Conservation (phyloP, 2,329 filamentous ascomycete genomes). For the Leptoxyphium fumago region DNA sequence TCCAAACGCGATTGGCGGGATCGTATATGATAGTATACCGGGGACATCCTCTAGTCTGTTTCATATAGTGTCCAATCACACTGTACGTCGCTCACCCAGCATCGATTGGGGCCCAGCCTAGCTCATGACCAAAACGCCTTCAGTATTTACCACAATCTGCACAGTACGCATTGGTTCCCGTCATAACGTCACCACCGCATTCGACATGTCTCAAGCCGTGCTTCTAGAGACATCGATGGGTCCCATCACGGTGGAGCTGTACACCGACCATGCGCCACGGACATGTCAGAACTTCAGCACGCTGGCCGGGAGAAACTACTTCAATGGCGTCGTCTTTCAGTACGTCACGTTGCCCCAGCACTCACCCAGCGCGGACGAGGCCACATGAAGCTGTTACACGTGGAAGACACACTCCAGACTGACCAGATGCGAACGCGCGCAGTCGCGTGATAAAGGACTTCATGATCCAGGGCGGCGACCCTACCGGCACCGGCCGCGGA, state of each 20-base stretch:
- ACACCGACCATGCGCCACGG: constrained; percentile 70
- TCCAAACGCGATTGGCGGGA: too few relatives aligned
- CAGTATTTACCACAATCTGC: too few relatives aligned
- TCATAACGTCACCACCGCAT: background rate
- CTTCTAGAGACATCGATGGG: constrained; percentile 80
- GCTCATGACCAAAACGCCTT: too few relatives aligned
- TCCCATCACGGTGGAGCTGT: constrained; percentile 74
- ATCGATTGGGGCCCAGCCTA: too few relatives aligned
- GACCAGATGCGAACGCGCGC: background rate
- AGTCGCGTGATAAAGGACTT: constrained; percentile 79
- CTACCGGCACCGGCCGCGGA: constrained; percentile 82
- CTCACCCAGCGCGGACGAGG: background rate
- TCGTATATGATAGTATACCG: too few relatives aligned
- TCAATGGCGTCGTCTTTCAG: constrained; percentile 73
- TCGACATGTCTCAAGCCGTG: constrained; percentile 59
- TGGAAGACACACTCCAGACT: too few relatives aligned
- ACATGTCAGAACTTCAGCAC: constrained; percentile 52
- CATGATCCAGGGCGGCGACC: constrained; percentile 81
- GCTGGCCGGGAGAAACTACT: constrained; percentile 72
- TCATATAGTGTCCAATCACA: too few relatives aligned
- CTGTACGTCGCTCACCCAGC: too few relatives aligned
- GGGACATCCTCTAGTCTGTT: too few relatives aligned
- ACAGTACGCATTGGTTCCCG: too few relatives aligned
- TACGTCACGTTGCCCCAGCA: background rate
- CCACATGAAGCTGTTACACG: too few relatives aligned